A percentile compares a stretch with the other conserved stretches of the same genome.
phyloP scores from a whole-genome alignment of 352 stramenopile species.

The Blastocystis sp. region DNA sequence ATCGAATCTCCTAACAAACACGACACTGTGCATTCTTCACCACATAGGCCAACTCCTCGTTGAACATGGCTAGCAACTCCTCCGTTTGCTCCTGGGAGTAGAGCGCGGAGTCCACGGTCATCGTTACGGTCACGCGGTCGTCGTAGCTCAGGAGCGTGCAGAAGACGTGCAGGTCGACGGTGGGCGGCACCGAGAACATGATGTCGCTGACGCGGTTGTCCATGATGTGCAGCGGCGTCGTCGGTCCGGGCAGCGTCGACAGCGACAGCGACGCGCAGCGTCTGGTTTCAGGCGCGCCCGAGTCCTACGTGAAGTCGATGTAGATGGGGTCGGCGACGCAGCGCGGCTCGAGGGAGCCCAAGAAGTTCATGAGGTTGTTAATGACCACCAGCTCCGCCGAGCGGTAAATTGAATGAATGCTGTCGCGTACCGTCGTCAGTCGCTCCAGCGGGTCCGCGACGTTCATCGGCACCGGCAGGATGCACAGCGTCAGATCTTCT shows the following conservation, averaged over 20 bases:
- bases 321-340: slow-evolving; percentile 28
- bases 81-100: background rate
- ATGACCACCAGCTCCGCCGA: background rate
- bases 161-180: slow-evolving; percentile 17
- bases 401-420: background rate
- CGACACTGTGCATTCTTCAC: background rate
- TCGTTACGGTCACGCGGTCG: background rate
- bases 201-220: slow-evolving; percentile 1
- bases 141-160: slow-evolving; percentile 38
- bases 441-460: background rate
- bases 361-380: slow-evolving; percentile 41
- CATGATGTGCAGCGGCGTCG: background rate
- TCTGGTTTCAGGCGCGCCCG: background rate
- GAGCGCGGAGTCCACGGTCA: background rate
- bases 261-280: slow-evolving; percentile 8
- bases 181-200: slow-evolving; percentile 34
- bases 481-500: slow-evolving; percentile 15
- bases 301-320: slow-evolving; percentile 21
- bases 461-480: slow-evolving; percentile 2
- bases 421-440: background rate
- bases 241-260: slow-evolving; percentile 30
- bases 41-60: background rate
- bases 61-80: background rate
- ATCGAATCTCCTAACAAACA: background rate
- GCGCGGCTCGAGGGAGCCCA: background rate